phyloP scores from a whole-genome alignment of 306 rosid genomes.

The Castanea mollissima region DNA sequence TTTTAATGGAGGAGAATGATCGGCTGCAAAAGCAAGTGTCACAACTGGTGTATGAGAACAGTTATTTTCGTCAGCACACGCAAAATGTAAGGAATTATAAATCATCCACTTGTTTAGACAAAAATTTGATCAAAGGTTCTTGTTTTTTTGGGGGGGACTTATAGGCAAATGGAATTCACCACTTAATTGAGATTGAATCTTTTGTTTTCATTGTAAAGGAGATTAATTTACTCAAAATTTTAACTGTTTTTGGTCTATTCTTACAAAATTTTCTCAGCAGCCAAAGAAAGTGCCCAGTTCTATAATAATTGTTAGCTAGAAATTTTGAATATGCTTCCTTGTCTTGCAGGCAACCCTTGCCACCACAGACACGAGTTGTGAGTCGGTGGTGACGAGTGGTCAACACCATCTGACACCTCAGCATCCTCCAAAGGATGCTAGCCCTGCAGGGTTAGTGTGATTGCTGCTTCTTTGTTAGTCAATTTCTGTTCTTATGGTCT shows the following conservation, averaged over 20 bases:
- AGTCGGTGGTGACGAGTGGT: constrained; percentile 94
- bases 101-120: neutral
- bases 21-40: constrained; percentile 97
- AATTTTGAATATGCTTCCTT: constrained; percentile 3
- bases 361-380: constrained; percentile 93
- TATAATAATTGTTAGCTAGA: neutral
- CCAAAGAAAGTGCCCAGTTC: neutral
- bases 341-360: constrained; percentile 62
- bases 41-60: constrained; percentile 86
- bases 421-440: constrained; percentile 99
- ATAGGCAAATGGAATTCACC: neutral
- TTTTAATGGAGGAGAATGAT: constrained; percentile 97
- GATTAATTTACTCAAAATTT: neutral
- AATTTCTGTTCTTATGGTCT: constrained; percentile 12
- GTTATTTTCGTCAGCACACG: constrained; percentile 91
- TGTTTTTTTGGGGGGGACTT: neutral
- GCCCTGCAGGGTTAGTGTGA: constrained; percentile 94
- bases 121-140: neutral
- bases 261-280: neutral
- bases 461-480: constrained; percentile 14
- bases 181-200: neutral
- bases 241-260: neutral
- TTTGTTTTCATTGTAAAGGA: neutral
- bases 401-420: constrained; percentile 87
- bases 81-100: constrained; percentile 53